Base-by-base conservation (phyloP, 306 rosid genomes). In the Cicer pinnatifidum region DNA sequence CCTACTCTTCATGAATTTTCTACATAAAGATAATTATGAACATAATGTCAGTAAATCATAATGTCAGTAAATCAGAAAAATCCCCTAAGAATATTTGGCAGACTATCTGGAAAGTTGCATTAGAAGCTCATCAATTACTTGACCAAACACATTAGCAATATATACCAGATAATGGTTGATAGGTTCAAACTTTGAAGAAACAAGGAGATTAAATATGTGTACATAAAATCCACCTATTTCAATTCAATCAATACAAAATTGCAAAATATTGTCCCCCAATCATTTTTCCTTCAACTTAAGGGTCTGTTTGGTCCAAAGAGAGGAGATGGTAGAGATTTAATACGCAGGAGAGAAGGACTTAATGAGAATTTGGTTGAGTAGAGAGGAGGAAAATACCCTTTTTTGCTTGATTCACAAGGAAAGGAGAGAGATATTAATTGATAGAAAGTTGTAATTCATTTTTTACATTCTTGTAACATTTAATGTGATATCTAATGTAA, bases 81-180 rank as follows among this genome's bases (percentile, higher is more conserved):
- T n/a, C n/a, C n/a, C n/a, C n/a, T n/a, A 23, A 19, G 7, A 51
- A 66, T 33, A 28, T 60, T 53, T 44, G 68, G 38, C 8, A 47
- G 4, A 56, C 47, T 28, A 66, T 11, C 71, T 28, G 12, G 8
- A 61, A 41, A 46, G 48, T 45, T 62, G 62, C 50, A 58, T 17
- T 20, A 51, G 37, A 62, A 23, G 19, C 33, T 75, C 71, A 71
- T 75, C 73, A 51, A 59, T 72, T 44, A 60, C 40, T 47, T 44
- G 7, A 44, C 33, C 45, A 70, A 23, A 46, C 60, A 69, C 37
- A 56, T 45, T 11, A 61, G 62, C 45, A 40, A 23, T 23, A 23
- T 23, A 17, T 61, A 53, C 47, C 50, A 12, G 68, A 65, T 43
- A 58, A 46, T 60, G 37, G 19, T 44, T 53, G 38, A 20, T 38